phyloP scores from a whole-genome alignment of 257 asterid genomes.

The Jasminum sambac region DNA sequence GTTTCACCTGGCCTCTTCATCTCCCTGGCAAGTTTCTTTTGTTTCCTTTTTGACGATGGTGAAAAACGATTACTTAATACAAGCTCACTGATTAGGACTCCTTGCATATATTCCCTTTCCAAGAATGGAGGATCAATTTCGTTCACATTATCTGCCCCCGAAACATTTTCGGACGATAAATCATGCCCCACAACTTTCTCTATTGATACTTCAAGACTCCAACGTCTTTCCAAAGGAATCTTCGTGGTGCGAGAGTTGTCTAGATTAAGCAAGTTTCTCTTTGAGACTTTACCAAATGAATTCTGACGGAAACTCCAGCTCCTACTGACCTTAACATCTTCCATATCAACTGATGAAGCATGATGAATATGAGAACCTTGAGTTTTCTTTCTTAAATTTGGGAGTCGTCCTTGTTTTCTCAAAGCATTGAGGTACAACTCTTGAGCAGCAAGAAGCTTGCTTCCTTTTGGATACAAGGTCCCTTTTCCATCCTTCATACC shows the following conservation, averaged over 20 bases:
- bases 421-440: conserved; percentile 75
- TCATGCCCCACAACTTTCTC: conserved; percentile 74
- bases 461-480: conserved; percentile 81
- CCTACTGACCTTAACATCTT: conserved; percentile 47
- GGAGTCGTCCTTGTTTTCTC: conserved; percentile 80
- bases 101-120: conserved; percentile 98
- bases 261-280: conserved; percentile 53
- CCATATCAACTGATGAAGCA: conserved; percentile 54
- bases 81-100: conserved; percentile 83
- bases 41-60: conserved; percentile 65
- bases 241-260: conserved; percentile 55
- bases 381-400: conserved; percentile 66
- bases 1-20: conserved; percentile 85
- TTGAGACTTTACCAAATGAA: conserved; percentile 48
- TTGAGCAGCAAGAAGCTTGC: conserved; percentile 60
- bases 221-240: conserved; percentile 76
- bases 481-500: conserved; percentile 97
- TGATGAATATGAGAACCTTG: conserved; percentile 76
- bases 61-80: conserved; percentile 71
- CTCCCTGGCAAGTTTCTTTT: conserved; percentile 67
- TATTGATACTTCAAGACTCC: conserved; percentile 91
- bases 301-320: conserved; percentile 37
- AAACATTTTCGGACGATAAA: conserved; percentile 43
- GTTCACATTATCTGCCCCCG: conserved; percentile 48
- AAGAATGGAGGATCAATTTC: conserved; percentile 57